Evolutionary conservation across 2,329 filamentous ascomycete genomes (phyloP).

Genomic region (Paracamarosporium sp.): DNA sequence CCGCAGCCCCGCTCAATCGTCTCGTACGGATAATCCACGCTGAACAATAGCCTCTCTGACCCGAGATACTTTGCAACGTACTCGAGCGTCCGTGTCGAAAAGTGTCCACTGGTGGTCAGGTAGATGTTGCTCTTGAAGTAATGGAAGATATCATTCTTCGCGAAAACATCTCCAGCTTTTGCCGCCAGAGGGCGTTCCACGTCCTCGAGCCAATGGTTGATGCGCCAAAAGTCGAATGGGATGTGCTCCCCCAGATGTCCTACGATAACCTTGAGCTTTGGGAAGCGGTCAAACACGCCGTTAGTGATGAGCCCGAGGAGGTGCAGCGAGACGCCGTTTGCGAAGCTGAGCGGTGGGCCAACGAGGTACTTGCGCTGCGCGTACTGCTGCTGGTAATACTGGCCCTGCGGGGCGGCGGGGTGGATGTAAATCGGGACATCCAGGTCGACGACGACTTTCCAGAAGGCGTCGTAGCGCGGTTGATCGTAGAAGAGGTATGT

Average conservation of each 20-base stretch:
- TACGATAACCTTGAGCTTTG: slow-evolving; percentile 55
- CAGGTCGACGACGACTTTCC: slow-evolving; percentile 63
- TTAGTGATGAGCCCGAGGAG: slow-evolving; percentile 60
- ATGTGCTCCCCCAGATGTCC: slow-evolving; percentile 58
- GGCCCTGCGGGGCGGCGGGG: slow-evolving; percentile 60
- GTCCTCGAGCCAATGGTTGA: slow-evolving; percentile 57
- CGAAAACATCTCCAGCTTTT: slow-evolving; percentile 52
- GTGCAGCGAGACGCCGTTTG: slow-evolving; percentile 65
- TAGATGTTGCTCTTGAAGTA: slow-evolving; percentile 64
- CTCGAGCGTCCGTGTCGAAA: slow-evolving; percentile 60
- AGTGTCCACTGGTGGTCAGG: slow-evolving; percentile 65
- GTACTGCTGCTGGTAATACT: slow-evolving; percentile 65
- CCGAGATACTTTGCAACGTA: slow-evolving; percentile 59
- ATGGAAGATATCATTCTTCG: slow-evolving; percentile 57
- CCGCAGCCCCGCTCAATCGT: slow-evolving; percentile 51
- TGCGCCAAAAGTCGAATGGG: slow-evolving; percentile 58
- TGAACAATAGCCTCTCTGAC: slow-evolving; percentile 60
- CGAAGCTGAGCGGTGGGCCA: slow-evolving; percentile 47
- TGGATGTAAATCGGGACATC: slow-evolving; percentile 72
- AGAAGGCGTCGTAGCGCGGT: slow-evolving; percentile 67
- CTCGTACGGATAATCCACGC: slow-evolving; percentile 61
- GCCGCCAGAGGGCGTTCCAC: too few relatives aligned
- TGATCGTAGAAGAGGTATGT: slow-evolving; percentile 70
- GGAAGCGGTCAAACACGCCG: slow-evolving; percentile 58
- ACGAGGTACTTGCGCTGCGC: slow-evolving; percentile 65